These are phyloP conservation scores for Annulohypoxylon bovei DNA, from an alignment of 495 filamentous ascomycete genomes.

Conservation along the genomic window DNA sequence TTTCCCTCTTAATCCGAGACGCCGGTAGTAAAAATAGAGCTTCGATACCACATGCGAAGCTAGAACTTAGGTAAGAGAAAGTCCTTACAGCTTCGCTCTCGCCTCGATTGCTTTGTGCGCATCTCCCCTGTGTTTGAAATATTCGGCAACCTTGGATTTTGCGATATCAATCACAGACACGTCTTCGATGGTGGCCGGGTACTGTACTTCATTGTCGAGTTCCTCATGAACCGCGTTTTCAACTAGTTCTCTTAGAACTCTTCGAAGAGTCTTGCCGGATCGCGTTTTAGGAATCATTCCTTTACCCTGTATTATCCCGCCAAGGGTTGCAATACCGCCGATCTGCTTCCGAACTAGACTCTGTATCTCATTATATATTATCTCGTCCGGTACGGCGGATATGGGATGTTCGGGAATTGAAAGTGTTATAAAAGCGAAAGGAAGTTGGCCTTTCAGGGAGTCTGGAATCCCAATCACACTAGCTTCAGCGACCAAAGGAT, in stretches of 20 bases:
- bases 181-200: conserved; percentile 67
- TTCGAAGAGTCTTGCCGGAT: conserved; percentile 84
- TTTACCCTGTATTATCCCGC: conserved; percentile 82
- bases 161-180: conserved; percentile 59
- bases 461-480: conserved; percentile 89
- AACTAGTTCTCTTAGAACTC: conserved; percentile 81
- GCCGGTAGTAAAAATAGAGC: conserved; percentile 6
- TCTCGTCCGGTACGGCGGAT: conserved; percentile 55
- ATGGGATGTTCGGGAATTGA: conserved; percentile 58
- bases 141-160: conserved; percentile 57
- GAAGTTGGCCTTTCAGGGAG: conserved; percentile 84
- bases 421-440: conserved; percentile 85
- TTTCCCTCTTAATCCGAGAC: background rate
- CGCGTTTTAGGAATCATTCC: conserved; percentile 95
- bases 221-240: conserved; percentile 70
- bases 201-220: conserved; percentile 58
- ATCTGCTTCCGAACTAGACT: conserved; percentile 79
- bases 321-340: conserved; percentile 84
- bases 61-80: background rate
- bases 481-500: conserved; percentile 79
- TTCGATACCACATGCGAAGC: background rate
- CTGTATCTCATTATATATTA: conserved; percentile 67
- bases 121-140: conserved; percentile 58
- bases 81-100: conserved; percentile 66
- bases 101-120: conserved; percentile 62